A percentile compares a stretch with the other conserved stretches of the same genome.
phyloP scores from a whole-genome alignment of 108 stramenopile species.

The Pelagomonas calceolata region DNA sequence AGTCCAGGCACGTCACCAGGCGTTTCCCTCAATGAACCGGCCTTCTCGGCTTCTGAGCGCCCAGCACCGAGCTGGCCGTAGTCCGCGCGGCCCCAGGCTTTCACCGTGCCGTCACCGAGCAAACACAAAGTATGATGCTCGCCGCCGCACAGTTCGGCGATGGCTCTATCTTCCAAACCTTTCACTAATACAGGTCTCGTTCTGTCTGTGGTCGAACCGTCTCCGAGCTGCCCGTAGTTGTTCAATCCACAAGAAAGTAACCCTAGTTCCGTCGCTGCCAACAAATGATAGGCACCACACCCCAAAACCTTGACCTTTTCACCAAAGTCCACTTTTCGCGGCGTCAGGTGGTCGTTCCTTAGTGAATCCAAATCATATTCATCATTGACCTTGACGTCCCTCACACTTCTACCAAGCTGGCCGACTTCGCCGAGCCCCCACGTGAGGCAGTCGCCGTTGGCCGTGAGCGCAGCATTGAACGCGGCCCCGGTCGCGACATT shows the following conservation, averaged over 20 bases:
- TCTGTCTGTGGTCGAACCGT: slow-evolving; percentile 47
- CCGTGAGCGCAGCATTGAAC: slow-evolving; percentile 48
- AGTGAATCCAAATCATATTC: slow-evolving; percentile 32
- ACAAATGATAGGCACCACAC: slow-evolving; percentile 64
- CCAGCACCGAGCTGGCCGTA: slow-evolving; percentile 65
- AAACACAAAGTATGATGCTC: slow-evolving; percentile 59
- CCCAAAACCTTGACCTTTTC: slow-evolving; percentile 38
- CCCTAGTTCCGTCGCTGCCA: slow-evolving; percentile 54
- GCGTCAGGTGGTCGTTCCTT: slow-evolving; percentile 42
- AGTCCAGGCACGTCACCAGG: not conserved
- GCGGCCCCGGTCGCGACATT: slow-evolving; percentile 38
- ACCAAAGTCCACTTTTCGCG: slow-evolving; percentile 26
- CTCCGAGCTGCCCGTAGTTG: slow-evolving; percentile 80
- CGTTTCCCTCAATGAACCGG: slow-evolving; percentile 13
- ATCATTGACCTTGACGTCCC: slow-evolving; percentile 23
- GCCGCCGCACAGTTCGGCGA: slow-evolving; percentile 59
- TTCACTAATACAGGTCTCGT: slow-evolving; percentile 29
- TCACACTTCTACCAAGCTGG: slow-evolving; percentile 45
- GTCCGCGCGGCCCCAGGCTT: slow-evolving; percentile 67
- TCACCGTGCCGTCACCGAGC: slow-evolving; percentile 46
- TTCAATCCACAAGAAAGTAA: slow-evolving; percentile 72
- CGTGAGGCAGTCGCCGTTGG: slow-evolving; percentile 21
- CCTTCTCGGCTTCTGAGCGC: slow-evolving; percentile 18
- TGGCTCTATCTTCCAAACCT: slow-evolving; percentile 38
- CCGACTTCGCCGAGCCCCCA: slow-evolving; percentile 32